phyloP scores from a whole-genome alignment of 1,284 basidiomycete genomes.

The Somion occarium region DNA sequence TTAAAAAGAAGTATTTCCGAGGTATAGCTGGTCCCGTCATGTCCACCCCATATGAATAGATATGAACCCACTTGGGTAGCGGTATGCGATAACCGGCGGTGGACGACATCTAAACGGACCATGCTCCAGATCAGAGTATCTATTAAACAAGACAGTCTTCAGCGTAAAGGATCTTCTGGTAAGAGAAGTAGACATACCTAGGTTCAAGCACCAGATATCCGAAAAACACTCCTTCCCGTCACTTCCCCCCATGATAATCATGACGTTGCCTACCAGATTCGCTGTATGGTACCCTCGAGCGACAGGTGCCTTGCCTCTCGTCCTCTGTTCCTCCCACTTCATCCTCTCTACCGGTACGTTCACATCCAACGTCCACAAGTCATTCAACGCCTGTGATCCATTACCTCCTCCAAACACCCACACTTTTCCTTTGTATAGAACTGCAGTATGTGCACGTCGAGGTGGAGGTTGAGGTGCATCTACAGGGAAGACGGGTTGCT shows the following conservation, averaged over 20 bases:
- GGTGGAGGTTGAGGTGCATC: conserved; percentile 44
- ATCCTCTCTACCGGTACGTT: conserved; percentile 39
- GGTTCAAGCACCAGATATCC: conserved; percentile 83
- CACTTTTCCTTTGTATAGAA: conserved; percentile 68
- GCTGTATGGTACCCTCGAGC: conserved; percentile 89
- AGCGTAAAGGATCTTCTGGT: too few relatives aligned
- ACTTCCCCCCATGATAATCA: conserved; percentile 80
- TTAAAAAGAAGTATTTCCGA: conserved; percentile 84
- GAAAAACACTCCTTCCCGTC: conserved; percentile 79
- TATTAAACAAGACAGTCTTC: conserved; percentile 24
- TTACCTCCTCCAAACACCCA: conserved; percentile 93
- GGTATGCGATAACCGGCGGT: conserved; percentile 81
- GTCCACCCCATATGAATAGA: conserved; percentile 86
- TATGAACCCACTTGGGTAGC: conserved; percentile 92
- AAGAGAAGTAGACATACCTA: conserved; percentile 50
- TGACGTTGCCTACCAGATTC: conserved; percentile 80
- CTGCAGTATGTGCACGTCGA: conserved; percentile 84
- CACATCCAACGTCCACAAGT: conserved; percentile 85
- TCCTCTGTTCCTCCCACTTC: conserved; percentile 62
- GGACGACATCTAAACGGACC: conserved; percentile 48
- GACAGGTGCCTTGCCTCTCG: conserved; percentile 45
- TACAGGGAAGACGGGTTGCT: conserved; percentile 41
- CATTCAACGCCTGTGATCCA: conserved; percentile 83
- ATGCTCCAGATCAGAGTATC: conserved; percentile 72
- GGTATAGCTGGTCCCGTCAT: conserved; percentile 76